Evolutionary conservation across 768 basidiomycete genomes (phyloP), one percentile per base, ranked within the genome.

Genomic region (Scleroderma citrinum): DNA sequence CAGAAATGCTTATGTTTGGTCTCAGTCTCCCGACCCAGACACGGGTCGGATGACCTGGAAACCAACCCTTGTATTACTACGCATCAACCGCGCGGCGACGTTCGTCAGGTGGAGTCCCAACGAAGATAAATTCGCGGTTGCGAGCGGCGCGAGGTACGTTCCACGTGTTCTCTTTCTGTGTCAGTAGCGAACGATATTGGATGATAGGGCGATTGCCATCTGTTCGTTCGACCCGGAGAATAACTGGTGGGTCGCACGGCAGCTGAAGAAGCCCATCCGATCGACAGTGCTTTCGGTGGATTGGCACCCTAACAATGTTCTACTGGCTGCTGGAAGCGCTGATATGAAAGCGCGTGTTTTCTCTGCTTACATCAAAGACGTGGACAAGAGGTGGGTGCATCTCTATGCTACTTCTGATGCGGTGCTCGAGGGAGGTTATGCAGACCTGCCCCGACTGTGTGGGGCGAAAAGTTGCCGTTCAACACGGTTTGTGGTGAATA

Each of bases 231-330:
- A 99, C 64, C 77, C 87, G 10, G 96, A 99, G 73, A 94, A 88
- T 70, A 88, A 99, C 67, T 99, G 96, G 96, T 99, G 96, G 96
- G 91, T 96, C 3, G 85, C 94, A 16, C 92, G 91, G 64, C 87
- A 87, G 51, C 74, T 99, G 65, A 99, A 98, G 83, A 98, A 98
- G 69, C 96, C 96, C 21, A 87, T 99, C 60, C 72, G 92, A 55
- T 92, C 92, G 4, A 99, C 96, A 1, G 94, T 99, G 13, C 75
- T 98, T 36, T 82, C 85, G 5, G 73, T 99, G 57, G 95, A 98
- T 57, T 99, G 96, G 96, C 96, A 99, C 64, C 94, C 96, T 23
- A 98, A 98, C 76, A 98, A 96, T 63, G 94, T 98, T 13, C 75
- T 99, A 6, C 82, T 99, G 23, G 96, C 95, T 4, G 88, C 95